Evolutionary conservation across 192 early-diverging fungal genomes (phyloP).

Genomic region (Coemansia biformis): DNA sequence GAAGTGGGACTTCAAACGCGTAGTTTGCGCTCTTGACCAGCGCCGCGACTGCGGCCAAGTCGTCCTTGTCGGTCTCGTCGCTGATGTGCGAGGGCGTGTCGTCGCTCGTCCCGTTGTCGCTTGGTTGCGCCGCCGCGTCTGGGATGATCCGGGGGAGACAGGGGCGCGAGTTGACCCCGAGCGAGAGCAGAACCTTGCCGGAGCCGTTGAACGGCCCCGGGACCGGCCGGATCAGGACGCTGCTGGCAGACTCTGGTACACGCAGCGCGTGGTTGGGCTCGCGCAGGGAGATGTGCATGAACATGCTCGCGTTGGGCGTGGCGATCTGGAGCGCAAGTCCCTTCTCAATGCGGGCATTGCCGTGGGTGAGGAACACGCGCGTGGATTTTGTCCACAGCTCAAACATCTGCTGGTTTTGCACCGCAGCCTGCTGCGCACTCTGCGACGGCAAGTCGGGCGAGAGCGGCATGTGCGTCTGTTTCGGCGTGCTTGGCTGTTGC

Average conservation of each 20-base stretch:
- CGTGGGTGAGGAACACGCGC: conserved; percentile 36
- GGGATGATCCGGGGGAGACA: conserved; percentile 30
- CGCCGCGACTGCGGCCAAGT: conserved; percentile 1
- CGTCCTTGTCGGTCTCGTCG: conserved; percentile 42
- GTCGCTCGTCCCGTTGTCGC: conserved; percentile 20
- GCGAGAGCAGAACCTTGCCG: conserved; percentile 23
- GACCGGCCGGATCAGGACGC: conserved; percentile 31
- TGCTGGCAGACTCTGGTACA: conserved; percentile 14
- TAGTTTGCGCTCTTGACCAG: conserved; percentile 35
- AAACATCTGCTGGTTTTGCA: conserved; percentile 19
- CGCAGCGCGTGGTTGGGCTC: conserved; percentile 35
- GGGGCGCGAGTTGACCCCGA: conserved; percentile 27
- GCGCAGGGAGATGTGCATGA: conserved; percentile 33
- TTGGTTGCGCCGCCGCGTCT: conserved; percentile 8
- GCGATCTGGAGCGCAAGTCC: conserved; percentile 31
- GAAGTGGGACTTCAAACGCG: conserved; percentile 35
- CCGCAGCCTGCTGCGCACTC: conserved; percentile 6
- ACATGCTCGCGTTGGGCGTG: conserved; percentile 36
- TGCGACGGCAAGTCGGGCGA: conserved; percentile 17
- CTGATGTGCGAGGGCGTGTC: conserved; percentile 29
- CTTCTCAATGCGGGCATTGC: conserved; percentile 34
- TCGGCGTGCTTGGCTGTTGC: conserved; percentile 21
- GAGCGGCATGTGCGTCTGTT: conserved; percentile 24
- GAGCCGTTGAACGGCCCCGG: conserved; percentile 30
- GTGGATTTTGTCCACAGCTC: conserved; percentile 42